Conservation (phyloP, 2,329 filamentous ascomycete species). For the Venturia nashicola region DNA sequence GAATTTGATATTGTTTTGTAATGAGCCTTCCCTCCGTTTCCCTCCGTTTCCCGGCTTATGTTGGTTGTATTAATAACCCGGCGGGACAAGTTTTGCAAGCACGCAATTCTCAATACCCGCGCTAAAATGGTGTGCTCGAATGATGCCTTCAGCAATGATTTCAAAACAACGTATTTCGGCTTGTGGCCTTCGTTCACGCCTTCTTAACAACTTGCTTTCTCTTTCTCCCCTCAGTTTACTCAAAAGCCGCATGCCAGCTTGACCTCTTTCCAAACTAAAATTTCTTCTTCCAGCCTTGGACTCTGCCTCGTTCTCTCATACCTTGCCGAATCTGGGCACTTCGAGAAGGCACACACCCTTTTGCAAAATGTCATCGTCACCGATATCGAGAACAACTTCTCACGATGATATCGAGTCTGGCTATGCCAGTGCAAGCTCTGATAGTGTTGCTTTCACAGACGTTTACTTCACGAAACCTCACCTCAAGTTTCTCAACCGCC, state of each 20-base stretch:
- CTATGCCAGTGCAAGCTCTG: constrained; percentile 61
- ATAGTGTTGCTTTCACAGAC: constrained; percentile 52
- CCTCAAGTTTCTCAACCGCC: constrained; percentile 79
- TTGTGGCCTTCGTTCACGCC: background rate
- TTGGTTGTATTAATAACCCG: background rate
- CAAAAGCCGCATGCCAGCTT: background rate
- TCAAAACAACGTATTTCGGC: constrained; percentile 1
- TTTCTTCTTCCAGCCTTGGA: background rate
- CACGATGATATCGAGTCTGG: constrained; percentile 52
- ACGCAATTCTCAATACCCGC: background rate
- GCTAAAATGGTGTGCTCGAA: constrained; percentile 6
- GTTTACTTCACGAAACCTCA: constrained; percentile 81
- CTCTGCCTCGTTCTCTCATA: background rate
- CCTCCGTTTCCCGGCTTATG: background rate
- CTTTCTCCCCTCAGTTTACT: background rate
- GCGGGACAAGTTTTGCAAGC: background rate
- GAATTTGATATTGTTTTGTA: too few species aligned
- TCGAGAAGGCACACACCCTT: background rate
- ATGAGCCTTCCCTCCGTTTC: too few species aligned
- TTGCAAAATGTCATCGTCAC: constrained; percentile 5
- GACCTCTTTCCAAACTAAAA: background rate
- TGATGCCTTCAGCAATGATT: constrained; percentile 3
- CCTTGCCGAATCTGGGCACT: background rate
- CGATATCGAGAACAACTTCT: background rate
- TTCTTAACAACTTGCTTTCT: background rate